phyloP scores from a whole-genome alignment of 164 flowering plant species.

The Magnolia changhungtana region DNA sequence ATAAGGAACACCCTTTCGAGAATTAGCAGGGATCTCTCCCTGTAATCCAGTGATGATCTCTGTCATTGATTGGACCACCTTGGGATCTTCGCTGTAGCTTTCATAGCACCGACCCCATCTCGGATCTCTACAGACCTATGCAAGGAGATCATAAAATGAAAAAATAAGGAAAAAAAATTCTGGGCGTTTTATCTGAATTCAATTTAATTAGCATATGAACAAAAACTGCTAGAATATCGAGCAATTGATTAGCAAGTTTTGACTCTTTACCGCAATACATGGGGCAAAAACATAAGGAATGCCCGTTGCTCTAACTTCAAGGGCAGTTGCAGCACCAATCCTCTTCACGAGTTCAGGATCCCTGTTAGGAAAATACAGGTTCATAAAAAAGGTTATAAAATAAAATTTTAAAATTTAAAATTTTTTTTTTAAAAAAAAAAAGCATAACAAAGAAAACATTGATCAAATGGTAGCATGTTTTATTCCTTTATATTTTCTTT shows the following conservation, averaged over 20 bases:
- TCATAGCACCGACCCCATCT: constrained; percentile 70
- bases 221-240: background rate
- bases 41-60: constrained; percentile 53
- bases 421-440: too few species aligned
- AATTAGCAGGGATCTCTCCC: constrained; percentile 38
- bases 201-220: background rate
- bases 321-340: constrained; percentile 62
- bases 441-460: background rate
- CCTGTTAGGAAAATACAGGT: constrained; percentile 19
- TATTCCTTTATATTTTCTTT: background rate
- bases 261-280: constrained; percentile 45
- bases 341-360: constrained; percentile 47
- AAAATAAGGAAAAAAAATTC: background rate
- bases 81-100: constrained; percentile 54
- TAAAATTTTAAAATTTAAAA: background rate
- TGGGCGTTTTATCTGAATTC: background rate
- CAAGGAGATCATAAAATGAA: background rate
- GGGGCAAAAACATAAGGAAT: constrained; percentile 61
- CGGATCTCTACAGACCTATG: constrained; percentile 61
- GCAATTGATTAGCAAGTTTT: background rate
- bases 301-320: constrained; percentile 67
- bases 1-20: constrained; percentile 37
- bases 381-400: background rate
- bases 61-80: constrained; percentile 47
- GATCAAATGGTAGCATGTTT: background rate